Conservation (phyloP, 257 asterid species). For the Solanum virginianum region DNA sequence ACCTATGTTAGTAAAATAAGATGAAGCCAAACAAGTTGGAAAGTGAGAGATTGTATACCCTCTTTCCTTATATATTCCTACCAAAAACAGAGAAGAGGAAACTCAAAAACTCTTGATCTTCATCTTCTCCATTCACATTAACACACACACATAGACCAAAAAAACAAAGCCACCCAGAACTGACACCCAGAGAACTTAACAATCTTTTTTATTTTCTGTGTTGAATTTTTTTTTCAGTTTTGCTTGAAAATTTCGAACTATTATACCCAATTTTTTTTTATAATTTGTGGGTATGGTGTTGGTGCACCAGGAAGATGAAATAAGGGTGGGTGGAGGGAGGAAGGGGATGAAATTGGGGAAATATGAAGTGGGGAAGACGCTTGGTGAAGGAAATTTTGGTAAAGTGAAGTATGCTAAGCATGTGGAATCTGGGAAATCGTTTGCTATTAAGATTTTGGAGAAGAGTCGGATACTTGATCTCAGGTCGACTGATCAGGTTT, state of each 20-base stretch:
- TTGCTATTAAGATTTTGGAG: conserved; percentile 76
- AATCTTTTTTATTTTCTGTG: background rate
- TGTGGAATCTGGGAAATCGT: conserved; percentile 43
- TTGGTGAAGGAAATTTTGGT: conserved; percentile 93
- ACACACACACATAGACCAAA: background rate
- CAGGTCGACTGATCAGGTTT: conserved; percentile 69
- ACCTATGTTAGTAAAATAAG: no score
- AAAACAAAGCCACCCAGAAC: background rate
- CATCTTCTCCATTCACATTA: background rate
- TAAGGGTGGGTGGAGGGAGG: background rate
- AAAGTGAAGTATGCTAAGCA: conserved; percentile 74
- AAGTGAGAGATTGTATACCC: background rate
- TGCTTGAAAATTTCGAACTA: background rate
- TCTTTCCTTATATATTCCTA: background rate
- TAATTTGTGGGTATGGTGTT: conserved; percentile 21
- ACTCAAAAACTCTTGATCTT: background rate
- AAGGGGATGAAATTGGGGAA: conserved; percentile 61
- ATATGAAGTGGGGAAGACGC: conserved; percentile 68
- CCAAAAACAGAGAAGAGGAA: background rate
- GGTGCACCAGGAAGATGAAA: conserved; percentile 17
- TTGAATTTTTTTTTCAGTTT: background rate
- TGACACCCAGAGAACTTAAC: background rate
- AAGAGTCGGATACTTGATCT: conserved; percentile 58
- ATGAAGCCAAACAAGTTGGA: no score
- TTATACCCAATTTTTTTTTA: background rate